Base-by-base conservation (phyloP, 805 yeast species). In the Saccharomyces paradoxus region DNA sequence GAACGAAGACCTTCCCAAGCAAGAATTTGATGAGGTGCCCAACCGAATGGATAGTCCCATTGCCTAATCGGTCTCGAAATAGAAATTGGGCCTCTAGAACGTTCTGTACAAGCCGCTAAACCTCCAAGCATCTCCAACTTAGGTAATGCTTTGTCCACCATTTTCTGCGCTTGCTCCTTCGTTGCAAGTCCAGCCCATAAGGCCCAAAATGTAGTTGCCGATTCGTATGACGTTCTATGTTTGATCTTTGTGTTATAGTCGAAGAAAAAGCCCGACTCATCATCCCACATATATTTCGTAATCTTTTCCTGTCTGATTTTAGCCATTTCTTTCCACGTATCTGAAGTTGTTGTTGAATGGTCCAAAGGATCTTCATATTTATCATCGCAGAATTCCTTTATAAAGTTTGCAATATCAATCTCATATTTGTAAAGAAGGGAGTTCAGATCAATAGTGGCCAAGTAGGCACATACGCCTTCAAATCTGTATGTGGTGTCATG, bases 21-120 rank as follows among this genome's bases (percentile, higher is more conserved):
- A 53, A 92, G 69, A 17, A 92, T 88, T 71, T 92, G 99, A 68
- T 94, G 98, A 2, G 99, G 98, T 0, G 98, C 97, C 99, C 99
- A 92, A 1, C 98, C 98, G 65, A 75, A 89, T 1, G 99, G 99
- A 69, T 86, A 94, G 69, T 92, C 99, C 99, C 99, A 92, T 72
- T 92, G 99, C 69, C 98, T 77, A 12, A 86, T 81, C n/a, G 96
- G 97, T 63, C 89, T 76, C 47, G 80, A 76, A 17, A 87, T 70
- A 1, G 85, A 81, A 41, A 88, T 72, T 27, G 77, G 81, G 44
- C 96, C 95, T 60, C 96, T 74, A 2, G 91, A 83, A 59, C 77
- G 68, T 60, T 81, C 77, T 0, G 96, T 86, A 41, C 97, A 95
- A 0, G 96, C 84, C 1, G 83, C 96, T 9, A 92, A 70, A 0